A percentile compares a stretch with the other conserved stretches of the same genome.
Conservation (phyloP, 2,329 filamentous ascomycete species). For the Ophiosphaerella herpotricha region DNA sequence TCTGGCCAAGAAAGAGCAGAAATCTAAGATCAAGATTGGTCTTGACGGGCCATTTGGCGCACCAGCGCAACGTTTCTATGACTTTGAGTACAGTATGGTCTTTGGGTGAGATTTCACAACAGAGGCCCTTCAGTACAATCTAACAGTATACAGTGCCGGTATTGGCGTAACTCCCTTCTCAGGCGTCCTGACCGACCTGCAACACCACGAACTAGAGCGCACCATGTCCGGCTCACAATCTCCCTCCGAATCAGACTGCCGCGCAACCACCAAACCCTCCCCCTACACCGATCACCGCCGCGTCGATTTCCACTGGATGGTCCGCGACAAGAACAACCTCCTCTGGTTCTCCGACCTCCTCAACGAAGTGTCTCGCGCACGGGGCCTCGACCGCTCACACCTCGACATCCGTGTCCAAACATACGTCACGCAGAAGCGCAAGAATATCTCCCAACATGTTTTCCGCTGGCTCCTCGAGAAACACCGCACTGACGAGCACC, state of each 20-base stretch:
- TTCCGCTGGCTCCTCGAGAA: slow-evolving; percentile 63
- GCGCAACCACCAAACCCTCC: slow-evolving; percentile 9
- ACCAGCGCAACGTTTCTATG: slow-evolving; percentile 63
- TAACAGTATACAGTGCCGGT: slow-evolving; percentile 48
- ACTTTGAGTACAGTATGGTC: slow-evolving; percentile 61
- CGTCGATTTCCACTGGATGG: slow-evolving; percentile 66
- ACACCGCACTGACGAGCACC: slow-evolving; percentile 58
- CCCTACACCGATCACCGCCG: slow-evolving; percentile 52
- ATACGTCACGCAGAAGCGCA: slow-evolving; percentile 61
- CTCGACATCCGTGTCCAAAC: slow-evolving; percentile 62
- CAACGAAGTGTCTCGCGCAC: slow-evolving; percentile 49
- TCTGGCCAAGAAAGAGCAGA: slow-evolving; percentile 46
- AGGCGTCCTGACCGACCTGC: slow-evolving; percentile 60
- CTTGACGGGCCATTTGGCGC: slow-evolving; percentile 64
- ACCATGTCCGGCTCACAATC: slow-evolving; percentile 19
- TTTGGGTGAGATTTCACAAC: slow-evolving; percentile 45
- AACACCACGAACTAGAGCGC: slow-evolving; percentile 50
- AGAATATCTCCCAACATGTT: slow-evolving; percentile 58
- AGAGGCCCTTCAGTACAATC: not conserved
- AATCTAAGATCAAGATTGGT: slow-evolving; percentile 54
- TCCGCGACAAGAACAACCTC: slow-evolving; percentile 61
- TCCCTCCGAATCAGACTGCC: slow-evolving; percentile 8
- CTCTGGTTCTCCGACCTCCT: slow-evolving; percentile 63
- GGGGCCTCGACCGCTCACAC: slow-evolving; percentile 38
- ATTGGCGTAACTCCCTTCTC: slow-evolving; percentile 65